Conservation (phyloP, 1,284 basidiomycete species). For the Mycosarcoma mackinlayi region DNA sequence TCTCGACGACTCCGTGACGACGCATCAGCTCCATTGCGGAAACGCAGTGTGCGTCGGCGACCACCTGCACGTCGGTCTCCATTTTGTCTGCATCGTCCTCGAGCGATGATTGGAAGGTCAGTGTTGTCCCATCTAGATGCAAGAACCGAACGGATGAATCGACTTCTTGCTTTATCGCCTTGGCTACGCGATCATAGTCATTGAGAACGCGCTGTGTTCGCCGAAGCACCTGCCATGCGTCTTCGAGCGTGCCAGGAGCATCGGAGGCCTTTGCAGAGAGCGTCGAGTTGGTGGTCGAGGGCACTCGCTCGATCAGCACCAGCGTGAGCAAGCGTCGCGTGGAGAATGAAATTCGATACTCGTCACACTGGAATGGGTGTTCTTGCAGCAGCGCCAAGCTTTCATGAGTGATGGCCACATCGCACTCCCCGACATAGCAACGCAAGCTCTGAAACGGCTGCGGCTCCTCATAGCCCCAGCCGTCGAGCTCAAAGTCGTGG, state of each 20-base stretch:
- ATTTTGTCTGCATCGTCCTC: slow-evolving; percentile 8
- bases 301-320: slow-evolving; percentile 29
- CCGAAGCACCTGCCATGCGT: slow-evolving; percentile 39
- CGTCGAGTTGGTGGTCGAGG: background rate
- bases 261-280: background rate
- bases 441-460: slow-evolving; percentile 27
- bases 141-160: slow-evolving; percentile 22
- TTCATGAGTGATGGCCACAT: slow-evolving; percentile 19
- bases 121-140: slow-evolving; percentile 37
- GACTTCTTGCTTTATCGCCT: slow-evolving; percentile 1
- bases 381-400: slow-evolving; percentile 17
- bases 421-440: slow-evolving; percentile 25
- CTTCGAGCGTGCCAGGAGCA: slow-evolving; percentile 9
- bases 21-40: slow-evolving; percentile 36
- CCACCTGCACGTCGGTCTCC: slow-evolving; percentile 33
- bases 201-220: slow-evolving; percentile 42
- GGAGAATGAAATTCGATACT: slow-evolving; percentile 27
- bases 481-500: slow-evolving; percentile 52
- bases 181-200: slow-evolving; percentile 27
- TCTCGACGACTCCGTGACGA: slow-evolving; percentile 35
- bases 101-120: slow-evolving; percentile 32
- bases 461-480: slow-evolving; percentile 47
- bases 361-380: slow-evolving; percentile 6
- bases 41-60: slow-evolving; percentile 41
- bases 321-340: slow-evolving; percentile 39